Conservation (phyloP, 1,284 basidiomycete genomes). For the Papiliotrema laurentii region DNA sequence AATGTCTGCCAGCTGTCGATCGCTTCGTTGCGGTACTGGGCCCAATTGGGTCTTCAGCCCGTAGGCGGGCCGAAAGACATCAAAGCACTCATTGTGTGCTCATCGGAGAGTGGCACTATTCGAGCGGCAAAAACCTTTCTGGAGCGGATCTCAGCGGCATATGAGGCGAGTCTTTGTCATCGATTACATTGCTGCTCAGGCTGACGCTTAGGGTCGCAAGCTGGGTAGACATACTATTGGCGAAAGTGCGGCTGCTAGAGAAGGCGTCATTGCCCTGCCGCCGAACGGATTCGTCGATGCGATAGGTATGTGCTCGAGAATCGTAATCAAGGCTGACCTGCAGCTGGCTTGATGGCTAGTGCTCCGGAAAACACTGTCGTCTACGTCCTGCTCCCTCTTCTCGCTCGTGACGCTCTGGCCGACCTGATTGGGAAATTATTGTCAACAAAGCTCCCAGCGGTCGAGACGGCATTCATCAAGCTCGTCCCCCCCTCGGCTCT, state of each 20-base stretch:
- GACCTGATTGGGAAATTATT: not conserved
- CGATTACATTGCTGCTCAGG: not conserved
- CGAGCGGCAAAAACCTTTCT: constrained; percentile 14
- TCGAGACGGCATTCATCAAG: constrained; percentile 9
- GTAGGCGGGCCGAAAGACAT: constrained; percentile 37
- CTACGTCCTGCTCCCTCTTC: constrained; percentile 9
- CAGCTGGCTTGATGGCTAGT: not conserved
- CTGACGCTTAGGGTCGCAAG: not conserved
- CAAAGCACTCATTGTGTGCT: constrained; percentile 20
- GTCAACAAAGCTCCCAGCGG: no score
- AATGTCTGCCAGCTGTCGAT: constrained; percentile 29
- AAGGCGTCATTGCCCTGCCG: not conserved
- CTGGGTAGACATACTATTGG: not conserved
- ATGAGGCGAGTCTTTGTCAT: constrained; percentile 7
- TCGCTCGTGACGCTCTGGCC: not conserved
- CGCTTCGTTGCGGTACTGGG: constrained; percentile 36
- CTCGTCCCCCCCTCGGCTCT: constrained; percentile 11
- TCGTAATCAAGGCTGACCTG: not conserved
- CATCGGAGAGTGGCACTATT: constrained; percentile 5
- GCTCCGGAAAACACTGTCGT: constrained; percentile 4
- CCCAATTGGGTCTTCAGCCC: constrained; percentile 37
- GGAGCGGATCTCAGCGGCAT: constrained; percentile 12
- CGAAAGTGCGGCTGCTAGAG: not conserved
- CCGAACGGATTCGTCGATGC: not conserved
- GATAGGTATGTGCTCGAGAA: not conserved